Percentiles rank a stretch among this genome's conserved stretches.
phyloP scores from a whole-genome alignment of 192 early-diverging fungal genomes.

The Fimicolochytrium jonesii region DNA sequence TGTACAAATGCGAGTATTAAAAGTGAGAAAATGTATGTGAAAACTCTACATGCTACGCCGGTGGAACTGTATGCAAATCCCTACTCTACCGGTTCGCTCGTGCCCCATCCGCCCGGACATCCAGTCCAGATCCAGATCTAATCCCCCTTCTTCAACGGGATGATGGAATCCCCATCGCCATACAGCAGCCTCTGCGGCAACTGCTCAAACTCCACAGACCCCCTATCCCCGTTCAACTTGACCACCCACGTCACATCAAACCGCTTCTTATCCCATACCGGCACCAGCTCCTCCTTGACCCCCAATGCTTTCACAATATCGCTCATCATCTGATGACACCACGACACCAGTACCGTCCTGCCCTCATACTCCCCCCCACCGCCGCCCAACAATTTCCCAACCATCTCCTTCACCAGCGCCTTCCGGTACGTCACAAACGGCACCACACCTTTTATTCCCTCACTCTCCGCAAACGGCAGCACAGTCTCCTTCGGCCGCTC shows the following conservation, averaged over 20 bases:
- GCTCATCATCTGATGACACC: conserved; percentile 49
- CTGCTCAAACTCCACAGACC: conserved; percentile 13
- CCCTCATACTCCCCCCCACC: conserved; percentile 14
- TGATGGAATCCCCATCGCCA: conserved; percentile 30
- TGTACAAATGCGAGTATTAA: too few relatives aligned
- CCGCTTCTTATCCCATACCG: conserved; percentile 44
- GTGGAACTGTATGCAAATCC: too few relatives aligned
- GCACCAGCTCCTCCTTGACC: conserved; percentile 21
- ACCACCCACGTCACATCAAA: conserved; percentile 53
- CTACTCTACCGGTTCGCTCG: too few relatives aligned
- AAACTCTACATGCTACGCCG: too few relatives aligned
- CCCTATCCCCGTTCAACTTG: background rate
- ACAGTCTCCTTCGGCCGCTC: conserved; percentile 40
- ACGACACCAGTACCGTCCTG: conserved; percentile 38
- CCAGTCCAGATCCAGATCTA: too few relatives aligned
- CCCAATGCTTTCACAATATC: conserved; percentile 35
- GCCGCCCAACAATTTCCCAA: background rate
- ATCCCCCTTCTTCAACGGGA: too few relatives aligned
- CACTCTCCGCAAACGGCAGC: conserved; percentile 29
- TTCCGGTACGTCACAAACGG: conserved; percentile 25
- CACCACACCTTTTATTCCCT: background rate
- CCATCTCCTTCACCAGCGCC: conserved; percentile 14
- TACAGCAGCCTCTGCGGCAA: conserved; percentile 35
- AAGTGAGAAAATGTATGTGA: too few relatives aligned
- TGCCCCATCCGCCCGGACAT: too few relatives aligned